Base-by-base conservation (phyloP, 1,139 yeast genomes). In the Suhomyces taliae region DNA sequence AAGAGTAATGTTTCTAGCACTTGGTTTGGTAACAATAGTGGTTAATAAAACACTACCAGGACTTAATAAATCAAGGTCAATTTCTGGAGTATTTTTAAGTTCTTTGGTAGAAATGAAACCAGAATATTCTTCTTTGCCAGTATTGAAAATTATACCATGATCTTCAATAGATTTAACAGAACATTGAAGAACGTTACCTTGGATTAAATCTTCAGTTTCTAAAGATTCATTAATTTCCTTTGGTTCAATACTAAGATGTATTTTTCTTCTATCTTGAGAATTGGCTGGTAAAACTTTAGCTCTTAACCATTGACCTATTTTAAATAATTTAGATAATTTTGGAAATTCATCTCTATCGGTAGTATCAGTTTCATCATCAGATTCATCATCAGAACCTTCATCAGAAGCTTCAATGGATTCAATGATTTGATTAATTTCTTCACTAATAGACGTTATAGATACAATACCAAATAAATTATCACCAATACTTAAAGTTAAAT, bases 101-200 rank as follows among this genome's bases (percentile, higher is more conserved):
- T 85, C 91, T 57, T 85, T 86, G 58, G 82, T 83, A 3, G 96
- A 80, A 49, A 93, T 74, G 66, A 93, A 93, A 0, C 96, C 98
- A 19, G 82, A 68, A 12, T 78, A 51, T 8, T 67, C 71, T 11
- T 73, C 67, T 45, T 76, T 69, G 26, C 97, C 97, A 29, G 87
- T 66, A 57, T 85, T 87, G 44, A 91, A 69, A 49, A 89, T 81
- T 12, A 84, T 78, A 67, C 99, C 99, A 62, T 89, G 97, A 61
- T 93, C 99, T 74, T 93, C 98, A 26, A 89, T 69, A 44, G 95
- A 86, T 49, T 76, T 77, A 14, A 93, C 83, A 2, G 90, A 76
- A 29, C 85, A 90, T 68, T 93, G 99, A 3, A 93, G 61, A 7
- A 85, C 63, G 56, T 80, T 76, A 35, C 90, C 90, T 14, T 76